Conservation (phyloP, 1,139 yeast genomes). For the Saccharomycopsis hybrid region DNA sequence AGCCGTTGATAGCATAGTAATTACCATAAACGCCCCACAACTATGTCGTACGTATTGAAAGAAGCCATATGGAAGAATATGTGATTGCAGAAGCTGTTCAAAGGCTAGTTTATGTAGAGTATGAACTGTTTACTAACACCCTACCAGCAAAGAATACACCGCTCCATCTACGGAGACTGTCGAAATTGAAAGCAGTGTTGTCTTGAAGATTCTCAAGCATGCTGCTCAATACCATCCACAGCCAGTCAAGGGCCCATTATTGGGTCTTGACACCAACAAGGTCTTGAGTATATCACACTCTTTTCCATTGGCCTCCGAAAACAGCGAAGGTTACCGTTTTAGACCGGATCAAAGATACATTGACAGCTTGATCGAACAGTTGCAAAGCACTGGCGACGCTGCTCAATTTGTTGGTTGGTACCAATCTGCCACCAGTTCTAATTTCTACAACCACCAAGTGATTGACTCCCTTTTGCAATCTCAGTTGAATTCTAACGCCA, state of each 20-base stretch:
- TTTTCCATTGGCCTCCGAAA: slow-evolving; percentile 44
- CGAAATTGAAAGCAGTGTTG: slow-evolving; percentile 52
- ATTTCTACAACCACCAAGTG: slow-evolving; percentile 57
- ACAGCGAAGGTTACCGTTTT: slow-evolving; percentile 34
- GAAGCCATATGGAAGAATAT: no score
- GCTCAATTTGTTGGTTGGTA: slow-evolving; percentile 81
- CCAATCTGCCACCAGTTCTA: slow-evolving; percentile 63
- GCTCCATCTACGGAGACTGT: slow-evolving; percentile 41
- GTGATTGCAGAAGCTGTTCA: no score
- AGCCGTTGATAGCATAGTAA: no score
- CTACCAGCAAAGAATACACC: no score
- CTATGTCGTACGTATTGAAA: no score
- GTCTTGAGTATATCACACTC: slow-evolving; percentile 49
- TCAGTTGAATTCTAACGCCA: slow-evolving; percentile 54
- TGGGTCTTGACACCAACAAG: slow-evolving; percentile 65
- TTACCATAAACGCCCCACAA: no score
- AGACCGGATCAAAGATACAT: slow-evolving; percentile 65
- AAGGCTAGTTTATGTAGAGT: no score
- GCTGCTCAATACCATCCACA: slow-evolving; percentile 65
- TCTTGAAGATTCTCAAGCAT: slow-evolving; percentile 66
- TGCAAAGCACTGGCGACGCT: slow-evolving; percentile 61
- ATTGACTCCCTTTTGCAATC: slow-evolving; percentile 63
- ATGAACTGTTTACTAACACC: no score
- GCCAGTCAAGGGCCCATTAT: slow-evolving; percentile 66
- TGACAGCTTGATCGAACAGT: slow-evolving; percentile 56